Evolutionary conservation across 495 filamentous ascomycete genomes (phyloP).

Genomic region (Durotheca rogersii): DNA sequence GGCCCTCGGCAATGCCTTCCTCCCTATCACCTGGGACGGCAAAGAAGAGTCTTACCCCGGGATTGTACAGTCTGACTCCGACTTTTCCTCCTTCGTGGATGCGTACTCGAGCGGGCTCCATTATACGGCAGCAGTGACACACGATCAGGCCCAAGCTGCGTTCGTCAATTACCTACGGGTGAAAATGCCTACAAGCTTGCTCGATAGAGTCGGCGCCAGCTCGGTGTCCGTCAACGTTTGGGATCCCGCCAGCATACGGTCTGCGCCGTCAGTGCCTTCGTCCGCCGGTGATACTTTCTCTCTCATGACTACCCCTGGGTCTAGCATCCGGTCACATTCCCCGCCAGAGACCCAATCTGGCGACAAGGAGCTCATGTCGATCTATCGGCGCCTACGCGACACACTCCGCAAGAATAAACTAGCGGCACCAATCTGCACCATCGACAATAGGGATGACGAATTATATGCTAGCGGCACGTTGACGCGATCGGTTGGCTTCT

Average conservation of each 20-base stretch:
- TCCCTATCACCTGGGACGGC: constrained; percentile 93
- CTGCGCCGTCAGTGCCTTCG: constrained; percentile 27
- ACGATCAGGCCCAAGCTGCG: constrained; percentile 53
- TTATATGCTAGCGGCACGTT: constrained; percentile 67
- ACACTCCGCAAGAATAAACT: constrained; percentile 75
- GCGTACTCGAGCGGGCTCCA: constrained; percentile 41
- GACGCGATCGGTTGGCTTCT: constrained; percentile 73
- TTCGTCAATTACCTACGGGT: constrained; percentile 65
- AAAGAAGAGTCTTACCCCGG: constrained; percentile 81
- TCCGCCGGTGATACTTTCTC: constrained; percentile 32
- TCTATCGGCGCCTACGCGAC: constrained; percentile 77
- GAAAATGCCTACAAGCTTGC: constrained; percentile 60
- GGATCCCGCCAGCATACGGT: constrained; percentile 23
- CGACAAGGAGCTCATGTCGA: constrained; percentile 71
- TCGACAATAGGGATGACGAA: constrained; percentile 42
- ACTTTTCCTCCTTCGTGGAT: constrained; percentile 67
- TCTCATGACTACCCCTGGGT: constrained; percentile 26
- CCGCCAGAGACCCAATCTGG: constrained; percentile 42
- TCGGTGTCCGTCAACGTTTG: constrained; percentile 11
- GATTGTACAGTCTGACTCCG: constrained; percentile 54
- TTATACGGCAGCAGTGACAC: constrained; percentile 41
- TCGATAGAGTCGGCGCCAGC: constrained; percentile 53
- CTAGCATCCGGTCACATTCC: constrained; percentile 33
- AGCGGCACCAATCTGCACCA: constrained; percentile 4
- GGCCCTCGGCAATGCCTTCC: constrained; percentile 90